Evolutionary conservation across 2,329 filamentous ascomycete species (phyloP), one percentile per base, ranked within the genome.

Genomic region (Penicillium sp.): DNA sequence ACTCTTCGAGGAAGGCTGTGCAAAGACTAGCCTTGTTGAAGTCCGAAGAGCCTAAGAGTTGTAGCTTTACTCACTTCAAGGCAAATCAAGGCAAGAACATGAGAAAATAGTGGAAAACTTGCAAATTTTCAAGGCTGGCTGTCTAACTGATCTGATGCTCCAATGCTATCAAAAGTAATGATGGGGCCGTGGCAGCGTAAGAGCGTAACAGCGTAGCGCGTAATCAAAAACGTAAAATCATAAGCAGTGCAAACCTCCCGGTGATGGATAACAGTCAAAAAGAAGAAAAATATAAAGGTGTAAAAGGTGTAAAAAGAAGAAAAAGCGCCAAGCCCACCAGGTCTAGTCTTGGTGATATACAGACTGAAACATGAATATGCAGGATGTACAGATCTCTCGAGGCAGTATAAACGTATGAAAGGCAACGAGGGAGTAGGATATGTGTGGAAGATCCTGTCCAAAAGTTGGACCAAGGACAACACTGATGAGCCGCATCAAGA

Each of bases 311-410:
- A 19, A 6, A 28, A 58, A 35, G 38, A 38, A 19, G 22, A 40
- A 19, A 53, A 38, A 4, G 10, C 37, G 30, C 33, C 12, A 22
- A 30, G 33, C 37, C 10, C 38, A 50, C 26, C 47, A 44, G 19
- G n/a, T 58, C 56, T 58, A 58, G 37, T 35, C 38, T 58, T 37
- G 24, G 26, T 30, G 38, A 30, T 35, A 51, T 58, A 45, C 49
- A 59, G 7, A 42, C 33, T 44, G 45, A 44, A 15, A 58, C n/a
- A 53, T 19, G 13, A 10, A 9, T 19, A 26, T 30, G 17, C 47
- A 58, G 56, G 35, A 50, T 58, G 56, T 58, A 58, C 56, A 58
- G 15, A 17, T 42, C 19, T n/a, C 28, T 24, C 30, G 12, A 35
- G n/a, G n/a, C 24, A 35, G 28, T 8, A 51, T n/a, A 9, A 12